phyloP scores from a whole-genome alignment of 176 grass and related monocot genomes.

The Ananas comosus region DNA sequence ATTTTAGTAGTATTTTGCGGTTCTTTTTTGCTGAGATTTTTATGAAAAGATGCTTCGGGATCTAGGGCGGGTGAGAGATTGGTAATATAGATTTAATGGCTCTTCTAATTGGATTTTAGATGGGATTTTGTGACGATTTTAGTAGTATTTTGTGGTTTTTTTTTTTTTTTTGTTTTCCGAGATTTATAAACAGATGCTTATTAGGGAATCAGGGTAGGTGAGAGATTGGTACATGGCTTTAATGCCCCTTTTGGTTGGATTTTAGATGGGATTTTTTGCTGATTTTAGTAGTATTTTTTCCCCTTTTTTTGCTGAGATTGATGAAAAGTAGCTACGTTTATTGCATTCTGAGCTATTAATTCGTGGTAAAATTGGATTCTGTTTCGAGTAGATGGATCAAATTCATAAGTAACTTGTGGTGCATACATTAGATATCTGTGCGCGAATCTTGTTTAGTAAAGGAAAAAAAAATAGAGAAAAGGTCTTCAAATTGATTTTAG shows the following conservation, averaged over 20 bases:
- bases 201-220: slow-evolving; percentile 68
- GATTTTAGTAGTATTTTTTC: neutral
- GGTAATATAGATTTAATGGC: neutral
- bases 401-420: too few species aligned
- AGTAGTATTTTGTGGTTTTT: neutral
- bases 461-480: too few species aligned
- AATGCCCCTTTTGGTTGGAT: neutral
- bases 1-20: neutral
- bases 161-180: neutral
- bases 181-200: neutral
- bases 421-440: too few species aligned
- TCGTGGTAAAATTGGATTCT: too few species aligned
- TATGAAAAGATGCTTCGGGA: slow-evolving; percentile 17
- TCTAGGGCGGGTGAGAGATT: slow-evolving; percentile 55
- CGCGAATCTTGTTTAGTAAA: too few species aligned
- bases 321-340: neutral
- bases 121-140: neutral
- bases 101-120: neutral
- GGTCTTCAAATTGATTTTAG: neutral
- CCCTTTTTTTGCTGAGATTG: too few species aligned
- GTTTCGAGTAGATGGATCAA: too few species aligned
- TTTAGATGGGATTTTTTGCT: neutral
- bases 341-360: too few species aligned
- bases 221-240: neutral
- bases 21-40: neutral